These are phyloP conservation scores for Chloranthus sessilifolius DNA, from an alignment of 164 flowering plant genomes.

Conservation along the genomic window DNA sequence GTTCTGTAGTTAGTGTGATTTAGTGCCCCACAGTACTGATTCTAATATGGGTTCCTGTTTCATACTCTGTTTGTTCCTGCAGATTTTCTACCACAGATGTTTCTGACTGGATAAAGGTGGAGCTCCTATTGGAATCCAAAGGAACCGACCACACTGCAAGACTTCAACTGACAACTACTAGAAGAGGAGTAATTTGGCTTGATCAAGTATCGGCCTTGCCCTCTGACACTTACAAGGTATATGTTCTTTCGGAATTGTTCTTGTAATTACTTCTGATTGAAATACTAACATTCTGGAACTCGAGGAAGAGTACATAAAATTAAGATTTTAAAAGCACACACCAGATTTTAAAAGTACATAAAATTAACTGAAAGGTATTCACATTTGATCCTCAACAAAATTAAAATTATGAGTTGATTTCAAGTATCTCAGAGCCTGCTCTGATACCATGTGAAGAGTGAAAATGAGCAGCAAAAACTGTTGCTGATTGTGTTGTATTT, in stretches of 20 bases:
- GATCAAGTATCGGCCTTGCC: slow-evolving; percentile 97
- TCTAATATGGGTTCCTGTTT: not conserved
- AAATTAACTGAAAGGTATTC: no score
- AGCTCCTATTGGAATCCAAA: slow-evolving; percentile 52
- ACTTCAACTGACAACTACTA: slow-evolving; percentile 67
- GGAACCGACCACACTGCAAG: slow-evolving; percentile 58
- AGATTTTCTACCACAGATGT: slow-evolving; percentile 57
- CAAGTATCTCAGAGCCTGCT: no score
- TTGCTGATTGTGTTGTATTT: no score
- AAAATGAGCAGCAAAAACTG: no score
- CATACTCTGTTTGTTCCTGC: slow-evolving; percentile 18
- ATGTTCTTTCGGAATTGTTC: not conserved
- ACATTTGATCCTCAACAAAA: no score
- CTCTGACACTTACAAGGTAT: slow-evolving; percentile 74
- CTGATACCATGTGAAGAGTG: no score
- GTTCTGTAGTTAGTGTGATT: not conserved
- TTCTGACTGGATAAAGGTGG: slow-evolving; percentile 69
- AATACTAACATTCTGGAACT: not conserved
- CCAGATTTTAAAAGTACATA: no score
- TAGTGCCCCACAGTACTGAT: not conserved
- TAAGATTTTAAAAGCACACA: no score
- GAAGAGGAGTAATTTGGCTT: slow-evolving; percentile 78
- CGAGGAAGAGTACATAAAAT: no score
- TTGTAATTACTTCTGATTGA: not conserved
- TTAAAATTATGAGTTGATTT: no score